A percentile compares a stretch with the other conserved stretches of the same genome.
These are phyloP conservation scores for Simplicillium aogashimaense DNA, from an alignment of 2,329 filamentous ascomycete genomes.

Conservation along the genomic window DNA sequence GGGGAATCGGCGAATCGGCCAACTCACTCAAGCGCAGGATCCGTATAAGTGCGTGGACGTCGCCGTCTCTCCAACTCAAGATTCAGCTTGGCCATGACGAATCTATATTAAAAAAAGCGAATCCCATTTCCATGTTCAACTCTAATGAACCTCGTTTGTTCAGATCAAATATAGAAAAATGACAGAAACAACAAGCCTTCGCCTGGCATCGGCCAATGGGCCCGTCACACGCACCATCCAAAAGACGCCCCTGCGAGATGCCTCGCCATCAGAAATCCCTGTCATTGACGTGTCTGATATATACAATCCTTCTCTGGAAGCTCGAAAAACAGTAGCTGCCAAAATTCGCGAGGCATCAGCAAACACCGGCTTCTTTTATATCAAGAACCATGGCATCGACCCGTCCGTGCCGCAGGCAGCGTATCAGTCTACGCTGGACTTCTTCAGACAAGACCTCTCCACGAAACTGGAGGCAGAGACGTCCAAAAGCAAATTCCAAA, in stretches of 20 bases:
- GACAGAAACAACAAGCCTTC: slow-evolving; percentile 16
- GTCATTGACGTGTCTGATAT: slow-evolving; percentile 38
- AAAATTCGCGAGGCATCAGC: slow-evolving; percentile 34
- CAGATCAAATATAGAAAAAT: background rate
- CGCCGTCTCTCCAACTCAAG: too few relatives aligned
- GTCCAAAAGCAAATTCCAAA: slow-evolving; percentile 27
- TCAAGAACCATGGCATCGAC: slow-evolving; percentile 29
- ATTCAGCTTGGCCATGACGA: too few relatives aligned
- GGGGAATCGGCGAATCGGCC: too few relatives aligned
- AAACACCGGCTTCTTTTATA: slow-evolving; percentile 46
- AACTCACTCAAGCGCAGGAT: too few relatives aligned
- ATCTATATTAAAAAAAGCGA: too few relatives aligned
- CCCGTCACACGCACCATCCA: slow-evolving; percentile 25
- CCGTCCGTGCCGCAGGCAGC: background rate
- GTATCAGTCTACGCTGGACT: slow-evolving; percentile 16
- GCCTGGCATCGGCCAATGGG: slow-evolving; percentile 25
- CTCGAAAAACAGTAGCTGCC: slow-evolving; percentile 27
- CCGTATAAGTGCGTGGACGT: too few relatives aligned
- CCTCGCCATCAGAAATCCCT: slow-evolving; percentile 35
- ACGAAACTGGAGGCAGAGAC: slow-evolving; percentile 26
- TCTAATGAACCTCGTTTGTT: too few relatives aligned
- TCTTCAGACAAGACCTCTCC: slow-evolving; percentile 34
- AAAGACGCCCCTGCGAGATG: slow-evolving; percentile 23
- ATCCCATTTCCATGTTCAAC: too few relatives aligned
- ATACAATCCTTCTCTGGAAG: slow-evolving; percentile 22